phyloP scores from a whole-genome alignment of 495 filamentous ascomycete genomes.

The Elasticomyces elasticus region DNA sequence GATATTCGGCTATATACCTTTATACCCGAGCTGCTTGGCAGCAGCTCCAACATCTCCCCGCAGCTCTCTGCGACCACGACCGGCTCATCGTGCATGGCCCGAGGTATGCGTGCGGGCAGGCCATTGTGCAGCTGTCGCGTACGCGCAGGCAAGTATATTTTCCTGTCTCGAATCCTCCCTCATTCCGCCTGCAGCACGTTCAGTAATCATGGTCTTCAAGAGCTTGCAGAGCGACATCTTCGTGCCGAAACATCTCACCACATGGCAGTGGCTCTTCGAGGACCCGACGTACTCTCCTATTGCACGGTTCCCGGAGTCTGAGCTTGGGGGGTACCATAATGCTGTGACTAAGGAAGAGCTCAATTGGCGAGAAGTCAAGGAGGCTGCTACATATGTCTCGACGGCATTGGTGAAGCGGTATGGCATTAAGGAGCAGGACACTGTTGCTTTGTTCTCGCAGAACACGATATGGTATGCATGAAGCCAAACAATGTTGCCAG shows the following conservation, averaged over 20 bases:
- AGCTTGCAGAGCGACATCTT: constrained; percentile 33
- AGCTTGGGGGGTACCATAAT: constrained; percentile 45
- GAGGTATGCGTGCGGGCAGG: not conserved
- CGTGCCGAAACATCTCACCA: constrained; percentile 40
- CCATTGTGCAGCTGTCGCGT: too few relatives aligned
- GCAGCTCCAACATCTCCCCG: not conserved
- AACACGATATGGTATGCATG: constrained; percentile 44
- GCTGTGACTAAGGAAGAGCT: constrained; percentile 47
- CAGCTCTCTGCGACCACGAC: not conserved
- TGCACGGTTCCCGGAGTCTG: constrained; percentile 23
- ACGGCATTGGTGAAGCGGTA: constrained; percentile 46
- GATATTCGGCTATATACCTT: too few relatives aligned
- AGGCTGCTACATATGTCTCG: constrained; percentile 43
- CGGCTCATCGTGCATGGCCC: not conserved
- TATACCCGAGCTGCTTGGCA: too few relatives aligned
- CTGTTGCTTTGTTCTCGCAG: constrained; percentile 45
- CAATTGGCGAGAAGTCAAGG: constrained; percentile 42
- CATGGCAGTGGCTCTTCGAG: constrained; percentile 54
- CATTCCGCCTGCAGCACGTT: too few relatives aligned
- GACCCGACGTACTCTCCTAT: constrained; percentile 39
- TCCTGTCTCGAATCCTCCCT: too few relatives aligned
- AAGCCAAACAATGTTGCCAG: not conserved
- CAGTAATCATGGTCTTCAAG: constrained; percentile 30
- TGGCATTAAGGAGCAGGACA: constrained; percentile 39
- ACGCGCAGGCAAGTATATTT: too few relatives aligned